Evolutionary conservation across 75 land plant species (phyloP).

Genomic region (Chamaecyparis obtusa): DNA sequence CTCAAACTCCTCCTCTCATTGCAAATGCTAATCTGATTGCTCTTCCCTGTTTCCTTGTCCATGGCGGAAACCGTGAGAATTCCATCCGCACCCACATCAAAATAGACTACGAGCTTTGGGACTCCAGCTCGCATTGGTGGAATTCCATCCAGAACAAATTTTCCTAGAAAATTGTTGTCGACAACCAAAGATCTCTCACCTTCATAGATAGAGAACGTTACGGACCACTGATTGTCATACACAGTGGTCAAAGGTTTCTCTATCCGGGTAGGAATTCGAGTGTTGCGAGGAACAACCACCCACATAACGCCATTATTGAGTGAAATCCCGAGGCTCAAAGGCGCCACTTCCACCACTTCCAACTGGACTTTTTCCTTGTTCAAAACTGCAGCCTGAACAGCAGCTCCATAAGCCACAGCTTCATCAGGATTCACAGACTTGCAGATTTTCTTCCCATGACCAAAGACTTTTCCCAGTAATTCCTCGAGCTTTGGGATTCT

Average conservation of each 20-base stretch:
- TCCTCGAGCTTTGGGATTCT: constrained; percentile 21
- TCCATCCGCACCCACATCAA: constrained; percentile 23
- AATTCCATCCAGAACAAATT: constrained; percentile 1
- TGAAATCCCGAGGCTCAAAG: background rate
- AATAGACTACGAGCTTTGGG: background rate
- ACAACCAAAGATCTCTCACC: constrained; percentile 9
- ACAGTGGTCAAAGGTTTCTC: no score
- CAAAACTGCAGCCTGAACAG: background rate
- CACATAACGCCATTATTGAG: no score
- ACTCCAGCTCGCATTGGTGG: background rate
- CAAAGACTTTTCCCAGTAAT: constrained; percentile 10
- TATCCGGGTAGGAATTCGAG: no score
- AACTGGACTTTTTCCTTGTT: background rate
- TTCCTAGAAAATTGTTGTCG: constrained; percentile 23
- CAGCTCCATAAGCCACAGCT: background rate
- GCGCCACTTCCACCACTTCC: background rate
- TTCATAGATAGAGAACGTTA: constrained; percentile 8
- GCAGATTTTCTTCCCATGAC: background rate
- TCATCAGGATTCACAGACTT: no score
- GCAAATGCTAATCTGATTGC: background rate
- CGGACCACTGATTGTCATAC: constrained; percentile 14
- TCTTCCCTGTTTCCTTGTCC: background rate
- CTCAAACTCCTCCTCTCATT: background rate
- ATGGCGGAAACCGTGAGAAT: constrained; percentile 26
- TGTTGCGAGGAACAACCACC: no score